Evolutionary conservation across 805 yeast species (phyloP), one percentile per base, ranked within the genome.

Genomic region (Wickerhamiella dianesei): DNA sequence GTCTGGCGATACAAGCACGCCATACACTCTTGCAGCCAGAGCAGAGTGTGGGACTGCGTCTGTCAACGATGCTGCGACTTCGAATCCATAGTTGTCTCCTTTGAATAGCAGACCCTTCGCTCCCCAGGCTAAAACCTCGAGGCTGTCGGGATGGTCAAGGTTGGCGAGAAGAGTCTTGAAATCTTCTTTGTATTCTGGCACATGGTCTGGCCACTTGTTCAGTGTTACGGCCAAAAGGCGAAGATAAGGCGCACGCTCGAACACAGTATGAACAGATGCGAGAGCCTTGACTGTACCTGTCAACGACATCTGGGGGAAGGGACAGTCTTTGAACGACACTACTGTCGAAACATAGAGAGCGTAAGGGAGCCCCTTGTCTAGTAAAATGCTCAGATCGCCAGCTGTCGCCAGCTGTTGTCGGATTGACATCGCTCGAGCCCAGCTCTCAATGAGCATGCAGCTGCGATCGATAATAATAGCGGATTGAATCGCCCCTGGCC

Each of bases 121-220:
- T 4, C 79, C 62, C 95, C 95, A 87, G 2, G 80, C 66, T 9
- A 70, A 60, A 0, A 72, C 58, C 59, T 85, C 94, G 37, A 82
- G 44, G 12, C 43, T 29, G 18, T 45, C 43, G 12, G 44, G 41
- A 18, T 44, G 46, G 3, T 18, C 32, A 60, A 12, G 65, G 53
- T 20, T 56, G 9, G 32, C 12, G 2, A 49, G 41, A 2, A 12
- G 4, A 13, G 18, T 13, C 3, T 43, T 37, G 16, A 50, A 40
- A 13, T 51, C 40, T 4, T 53, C 69, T 62, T 48, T 47, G 16
- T 41, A 46, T 12, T 48, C 13, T 3, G 13, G 29, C 18, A 35
- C 16, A 12, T 41, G 43, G 3, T 48, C 40, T 12, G 66, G 52
- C 76, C 78, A 76, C 56, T 77, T 77, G 63, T 84, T 84, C 20